phyloP scores from a whole-genome alignment of 1,139 yeast species.

The Cylindricascospora bacillispora region DNA sequence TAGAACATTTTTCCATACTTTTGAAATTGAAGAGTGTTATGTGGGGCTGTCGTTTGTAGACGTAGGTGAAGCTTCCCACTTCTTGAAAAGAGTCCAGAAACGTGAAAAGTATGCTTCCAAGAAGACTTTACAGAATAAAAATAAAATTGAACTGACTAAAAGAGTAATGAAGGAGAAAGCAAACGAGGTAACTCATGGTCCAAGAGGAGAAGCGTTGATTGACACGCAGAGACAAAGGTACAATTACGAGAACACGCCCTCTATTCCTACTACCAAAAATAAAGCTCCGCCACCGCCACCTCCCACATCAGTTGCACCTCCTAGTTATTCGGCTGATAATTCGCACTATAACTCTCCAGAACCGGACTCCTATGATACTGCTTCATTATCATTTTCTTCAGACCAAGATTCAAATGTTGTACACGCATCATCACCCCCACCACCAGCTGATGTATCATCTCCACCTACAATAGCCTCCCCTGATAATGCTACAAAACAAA shows the following conservation, averaged over 20 bases:
- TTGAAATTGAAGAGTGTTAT: constrained; percentile 81
- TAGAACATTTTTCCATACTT: constrained; percentile 85
- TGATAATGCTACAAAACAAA: constrained; percentile 7
- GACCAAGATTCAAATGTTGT: constrained; percentile 9
- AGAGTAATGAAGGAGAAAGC: constrained; percentile 28
- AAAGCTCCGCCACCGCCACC: constrained; percentile 44
- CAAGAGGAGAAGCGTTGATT: constrained; percentile 45
- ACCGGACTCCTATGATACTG: not conserved
- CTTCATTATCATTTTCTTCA: no score
- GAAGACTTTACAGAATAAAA: constrained; percentile 72
- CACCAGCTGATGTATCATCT: constrained; percentile 23
- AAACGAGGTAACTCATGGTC: constrained; percentile 41
- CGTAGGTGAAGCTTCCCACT: constrained; percentile 75
- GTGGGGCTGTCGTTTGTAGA: constrained; percentile 90
- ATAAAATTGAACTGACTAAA: constrained; percentile 68
- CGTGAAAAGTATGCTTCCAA: constrained; percentile 77
- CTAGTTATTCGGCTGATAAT: no score
- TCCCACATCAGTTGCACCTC: constrained; percentile 22
- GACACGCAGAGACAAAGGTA: constrained; percentile 25
- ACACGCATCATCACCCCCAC: constrained; percentile 24
- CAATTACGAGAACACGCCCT: constrained; percentile 19
- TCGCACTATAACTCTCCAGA: not conserved
- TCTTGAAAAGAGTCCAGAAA: constrained; percentile 60
- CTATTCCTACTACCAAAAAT: constrained; percentile 23
- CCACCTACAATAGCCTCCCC: constrained; percentile 5